These are phyloP conservation scores for Penicillium lividum DNA, from an alignment of 495 filamentous ascomycete species.

Conservation along the genomic window DNA sequence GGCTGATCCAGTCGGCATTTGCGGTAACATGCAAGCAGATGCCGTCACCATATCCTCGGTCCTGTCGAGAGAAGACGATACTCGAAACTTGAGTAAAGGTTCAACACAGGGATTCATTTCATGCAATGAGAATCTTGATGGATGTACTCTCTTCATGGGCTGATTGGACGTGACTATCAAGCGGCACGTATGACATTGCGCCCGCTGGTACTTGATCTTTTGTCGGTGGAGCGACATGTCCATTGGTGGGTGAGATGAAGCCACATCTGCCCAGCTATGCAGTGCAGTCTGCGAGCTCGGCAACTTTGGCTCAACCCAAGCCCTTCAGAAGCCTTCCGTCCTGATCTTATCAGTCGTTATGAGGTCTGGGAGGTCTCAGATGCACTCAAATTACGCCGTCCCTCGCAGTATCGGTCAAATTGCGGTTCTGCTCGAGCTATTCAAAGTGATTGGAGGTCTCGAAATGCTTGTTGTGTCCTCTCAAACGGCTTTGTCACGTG, in stretches of 20 bases:
- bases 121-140: not conserved
- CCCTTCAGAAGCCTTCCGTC: not conserved
- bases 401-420: constrained; percentile 1
- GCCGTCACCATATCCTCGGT: too few species aligned
- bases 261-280: not conserved
- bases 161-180: not conserved
- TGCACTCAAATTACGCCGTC: not conserved
- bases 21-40: too few species aligned
- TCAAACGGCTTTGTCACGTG: not conserved
- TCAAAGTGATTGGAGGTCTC: not conserved
- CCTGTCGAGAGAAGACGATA: not conserved
- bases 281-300: not conserved
- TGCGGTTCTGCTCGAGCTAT: not conserved
- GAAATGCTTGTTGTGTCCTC: not conserved
- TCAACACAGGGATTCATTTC: not conserved
- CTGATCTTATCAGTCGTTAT: not conserved
- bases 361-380: constrained; percentile 1
- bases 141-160: not conserved
- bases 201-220: not conserved
- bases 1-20: not conserved
- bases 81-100: not conserved
- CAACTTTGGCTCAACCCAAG: not conserved
- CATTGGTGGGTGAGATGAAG: not conserved
- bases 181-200: not conserved
- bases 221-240: not conserved